Evolutionary conservation across 2,329 filamentous ascomycete species (phyloP), one percentile per base, ranked within the genome.

Genomic region (Aspergillus fumigatus): DNA sequence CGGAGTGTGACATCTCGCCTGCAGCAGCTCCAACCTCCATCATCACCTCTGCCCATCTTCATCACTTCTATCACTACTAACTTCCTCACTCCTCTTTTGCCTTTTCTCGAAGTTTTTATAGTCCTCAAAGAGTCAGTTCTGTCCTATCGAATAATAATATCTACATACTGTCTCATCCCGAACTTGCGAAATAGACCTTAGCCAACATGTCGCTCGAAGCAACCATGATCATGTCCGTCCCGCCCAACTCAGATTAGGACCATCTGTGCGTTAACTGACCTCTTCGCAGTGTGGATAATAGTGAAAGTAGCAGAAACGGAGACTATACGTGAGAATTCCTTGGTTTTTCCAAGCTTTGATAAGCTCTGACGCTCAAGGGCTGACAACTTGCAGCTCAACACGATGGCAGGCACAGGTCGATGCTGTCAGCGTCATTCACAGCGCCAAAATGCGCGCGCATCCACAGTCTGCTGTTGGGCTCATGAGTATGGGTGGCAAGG

Each of bases 401-500:
- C 87, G 94, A 77, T 99, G 92, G 83, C 92, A 97, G 78, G 92
- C 94, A 67, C 94, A 99, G 82, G 84, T 90, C 67, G 94, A 99
- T 77, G 92, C 93, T 55, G 91, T 96, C 70, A 94, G 90, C 77
- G 87, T 97, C 69, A 88, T 97, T 70, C 97, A 97, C 81, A 91
- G 92, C 72, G 90, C 89, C 71, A 96, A 99, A 77, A 96, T 92
- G 66, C 88, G 92, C 78, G 89, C 88, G 66, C 97, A 99, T 75
- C 92, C 94, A 32, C 94, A 99, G 78, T 97, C 93, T 7, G 95
- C 92, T 10, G 94, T 99, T 63, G 94, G 95, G 52, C 81, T 99
- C 62, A 97, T 99, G 92, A 96, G 91, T 77, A 97, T 97, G 93
- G 94, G 91, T 62, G 94, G 93, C 70, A 93, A 90, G 72, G 92